A percentile compares a stretch with the other conserved stretches of the same genome.
Conservation (phyloP, 495 filamentous ascomycete genomes). For the Lophiotrema nucula region DNA sequence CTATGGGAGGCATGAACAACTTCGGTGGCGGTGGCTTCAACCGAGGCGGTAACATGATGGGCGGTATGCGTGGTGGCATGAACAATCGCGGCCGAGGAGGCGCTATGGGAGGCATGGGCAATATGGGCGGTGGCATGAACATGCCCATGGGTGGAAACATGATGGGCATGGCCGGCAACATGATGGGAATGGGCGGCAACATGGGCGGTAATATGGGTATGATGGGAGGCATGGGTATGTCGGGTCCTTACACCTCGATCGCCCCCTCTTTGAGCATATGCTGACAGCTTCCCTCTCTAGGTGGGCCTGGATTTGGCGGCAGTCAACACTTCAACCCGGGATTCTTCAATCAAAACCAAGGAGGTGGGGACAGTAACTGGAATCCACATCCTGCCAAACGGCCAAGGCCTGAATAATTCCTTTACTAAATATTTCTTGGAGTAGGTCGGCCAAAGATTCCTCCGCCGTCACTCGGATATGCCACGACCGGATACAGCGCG, state of each 20-base stretch:
- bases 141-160: conserved; percentile 42
- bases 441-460: too few species aligned
- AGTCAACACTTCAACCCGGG: conserved; percentile 75
- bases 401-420: conserved; percentile 27
- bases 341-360: conserved; percentile 68
- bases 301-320: conserved; percentile 56
- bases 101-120: conserved; percentile 33
- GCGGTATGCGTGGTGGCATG: conserved; percentile 37
- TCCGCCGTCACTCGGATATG: too few species aligned
- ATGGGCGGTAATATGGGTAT: conserved; percentile 35
- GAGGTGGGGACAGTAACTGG: conserved; percentile 57
- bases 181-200: conserved; percentile 50
- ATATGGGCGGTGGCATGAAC: conserved; percentile 54
- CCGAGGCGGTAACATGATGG: conserved; percentile 51
- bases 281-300: conserved; percentile 9
- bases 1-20: conserved; percentile 58
- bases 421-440: too few species aligned
- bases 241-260: neutral
- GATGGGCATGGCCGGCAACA: conserved; percentile 48
- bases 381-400: conserved; percentile 83
- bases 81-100: conserved; percentile 34
- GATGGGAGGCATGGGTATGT: conserved; percentile 57
- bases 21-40: conserved; percentile 49
- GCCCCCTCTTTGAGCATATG: neutral
- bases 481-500: too few species aligned